Evolutionary conservation across 306 rosid genomes (phyloP), one percentile per base, ranked within the genome.

Genomic region (Trifolium repens): DNA sequence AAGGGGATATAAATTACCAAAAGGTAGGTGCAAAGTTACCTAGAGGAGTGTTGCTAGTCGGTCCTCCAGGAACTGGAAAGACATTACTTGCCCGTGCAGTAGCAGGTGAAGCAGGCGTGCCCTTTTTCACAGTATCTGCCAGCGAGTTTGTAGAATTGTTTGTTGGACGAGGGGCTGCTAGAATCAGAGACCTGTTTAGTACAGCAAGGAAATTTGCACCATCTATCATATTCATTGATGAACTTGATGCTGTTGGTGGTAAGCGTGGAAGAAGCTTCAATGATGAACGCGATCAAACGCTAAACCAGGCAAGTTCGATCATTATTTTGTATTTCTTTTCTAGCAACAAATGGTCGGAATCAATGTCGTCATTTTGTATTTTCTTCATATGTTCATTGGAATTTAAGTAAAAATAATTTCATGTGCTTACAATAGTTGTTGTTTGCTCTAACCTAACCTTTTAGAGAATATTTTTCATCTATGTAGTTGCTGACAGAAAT

Each of bases 51-150:
- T 76, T 91, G 81, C 87, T 94, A 78, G 96, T 89, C 7, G 98
- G 98, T 27, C 98, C 98, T 69, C 98, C 97, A 13, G 97, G 98
- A 81, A 94, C 98, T 5, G 97, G 98, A 35, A 94, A 94, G 87
- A 94, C 98, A 47, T 80, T 94, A 79, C 90, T 94, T 72, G 97
- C 97, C 12, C 93, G 96, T 46, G 96, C 98, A n/a, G 97, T 94
- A 53, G 98, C 98, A 15, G 97, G 98, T 73, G 98, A 92, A 91
- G 98, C 97, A 44, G 97, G 97, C 62, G 96, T 94, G 14, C 96
- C 97, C 17, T 94, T 91, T 82, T 91, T 91, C 77, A 87, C 89
- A 16, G 98, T 94, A 53, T 91, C 98, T 58, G 98, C 98, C 37
- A 94, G 98, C 69, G 98, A 94, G 82, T 94, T 94, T 84, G 98